Percentiles rank a stretch among this genome's conserved stretches.
Evolutionary conservation across 495 filamentous ascomycete genomes (phyloP).

Genomic region (Chaetomium tenue): DNA sequence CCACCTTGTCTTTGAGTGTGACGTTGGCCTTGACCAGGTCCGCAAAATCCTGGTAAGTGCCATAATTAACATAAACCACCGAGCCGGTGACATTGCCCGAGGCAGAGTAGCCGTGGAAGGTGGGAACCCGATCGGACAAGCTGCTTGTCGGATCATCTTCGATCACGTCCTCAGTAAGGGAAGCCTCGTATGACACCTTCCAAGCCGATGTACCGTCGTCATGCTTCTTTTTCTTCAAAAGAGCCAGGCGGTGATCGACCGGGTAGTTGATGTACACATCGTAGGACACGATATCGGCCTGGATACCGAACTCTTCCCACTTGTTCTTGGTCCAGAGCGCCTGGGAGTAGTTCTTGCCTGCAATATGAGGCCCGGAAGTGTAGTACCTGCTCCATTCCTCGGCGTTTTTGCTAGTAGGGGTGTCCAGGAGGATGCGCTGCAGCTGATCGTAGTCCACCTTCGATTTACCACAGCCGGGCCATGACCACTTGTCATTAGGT

Average conservation of each 20-base stretch:
- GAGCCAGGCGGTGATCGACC: constrained; percentile 68
- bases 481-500: constrained; percentile 42
- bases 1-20: constrained; percentile 78
- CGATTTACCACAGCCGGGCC: constrained; percentile 41
- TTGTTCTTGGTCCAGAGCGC: constrained; percentile 82
- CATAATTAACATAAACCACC: constrained; percentile 83
- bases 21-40: constrained; percentile 76
- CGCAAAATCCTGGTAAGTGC: constrained; percentile 79
- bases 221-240: constrained; percentile 65
- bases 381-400: constrained; percentile 90
- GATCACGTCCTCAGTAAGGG: constrained; percentile 80
- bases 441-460: constrained; percentile 63
- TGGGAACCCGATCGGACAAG: constrained; percentile 73
- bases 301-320: constrained; percentile 82
- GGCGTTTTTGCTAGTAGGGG: constrained; percentile 65
- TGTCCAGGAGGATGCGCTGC: constrained; percentile 64
- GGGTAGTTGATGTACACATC: constrained; percentile 94
- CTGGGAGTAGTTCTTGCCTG: constrained; percentile 82
- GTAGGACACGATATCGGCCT: constrained; percentile 71
- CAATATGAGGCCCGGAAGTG: constrained; percentile 81
- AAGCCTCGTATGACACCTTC: constrained; percentile 74
- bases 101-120: constrained; percentile 94
- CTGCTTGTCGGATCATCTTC: constrained; percentile 77
- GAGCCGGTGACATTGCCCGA: constrained; percentile 83
- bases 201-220: constrained; percentile 40